These are phyloP conservation scores for Penicillium sp. DNA, from an alignment of 2,329 filamentous ascomycete genomes.

Conservation along the genomic window DNA sequence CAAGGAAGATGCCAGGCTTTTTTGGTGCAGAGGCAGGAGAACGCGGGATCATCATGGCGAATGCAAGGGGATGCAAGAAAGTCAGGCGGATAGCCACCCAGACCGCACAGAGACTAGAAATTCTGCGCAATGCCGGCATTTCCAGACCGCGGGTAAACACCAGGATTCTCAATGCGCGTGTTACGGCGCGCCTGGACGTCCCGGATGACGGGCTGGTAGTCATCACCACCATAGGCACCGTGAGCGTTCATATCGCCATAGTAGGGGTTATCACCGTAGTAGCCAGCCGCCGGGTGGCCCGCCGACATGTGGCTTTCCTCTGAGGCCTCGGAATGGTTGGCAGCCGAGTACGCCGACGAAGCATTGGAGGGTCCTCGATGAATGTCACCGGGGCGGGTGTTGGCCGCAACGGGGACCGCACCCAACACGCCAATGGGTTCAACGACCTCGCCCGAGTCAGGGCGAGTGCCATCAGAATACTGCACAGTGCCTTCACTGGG, in stretches of 20 bases:
- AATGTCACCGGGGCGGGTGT: conserved; percentile 69
- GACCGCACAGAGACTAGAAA: conserved; percentile 61
- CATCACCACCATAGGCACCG: conserved; percentile 58
- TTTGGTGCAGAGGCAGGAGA: conserved; percentile 4
- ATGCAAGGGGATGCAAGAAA: background rate
- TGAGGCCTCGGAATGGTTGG: conserved; percentile 68
- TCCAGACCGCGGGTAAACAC: conserved; percentile 83
- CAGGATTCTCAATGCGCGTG: conserved; percentile 89
- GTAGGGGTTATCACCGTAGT: conserved; percentile 60
- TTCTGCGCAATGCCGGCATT: conserved; percentile 96
- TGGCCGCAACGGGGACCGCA: conserved; percentile 62
- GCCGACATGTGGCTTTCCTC: conserved; percentile 55
- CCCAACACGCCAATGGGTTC: conserved; percentile 84
- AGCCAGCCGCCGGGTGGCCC: conserved; percentile 50
- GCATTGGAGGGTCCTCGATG: conserved; percentile 91
- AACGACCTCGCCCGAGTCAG: conserved; percentile 69
- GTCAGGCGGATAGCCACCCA: background rate
- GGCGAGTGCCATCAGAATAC: conserved; percentile 63
- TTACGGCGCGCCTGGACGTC: conserved; percentile 92
- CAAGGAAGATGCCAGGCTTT: conserved; percentile 16
- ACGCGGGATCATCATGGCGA: conserved; percentile 1
- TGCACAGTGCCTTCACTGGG: conserved; percentile 62
- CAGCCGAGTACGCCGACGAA: conserved; percentile 90
- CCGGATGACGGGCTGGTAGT: conserved; percentile 78
- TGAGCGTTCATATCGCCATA: conserved; percentile 50